A percentile compares a stretch with the other conserved stretches of the same genome.
phyloP scores from a whole-genome alignment of 2,329 filamentous ascomycete species.

The Stagonosporopsis chrysanthemi region DNA sequence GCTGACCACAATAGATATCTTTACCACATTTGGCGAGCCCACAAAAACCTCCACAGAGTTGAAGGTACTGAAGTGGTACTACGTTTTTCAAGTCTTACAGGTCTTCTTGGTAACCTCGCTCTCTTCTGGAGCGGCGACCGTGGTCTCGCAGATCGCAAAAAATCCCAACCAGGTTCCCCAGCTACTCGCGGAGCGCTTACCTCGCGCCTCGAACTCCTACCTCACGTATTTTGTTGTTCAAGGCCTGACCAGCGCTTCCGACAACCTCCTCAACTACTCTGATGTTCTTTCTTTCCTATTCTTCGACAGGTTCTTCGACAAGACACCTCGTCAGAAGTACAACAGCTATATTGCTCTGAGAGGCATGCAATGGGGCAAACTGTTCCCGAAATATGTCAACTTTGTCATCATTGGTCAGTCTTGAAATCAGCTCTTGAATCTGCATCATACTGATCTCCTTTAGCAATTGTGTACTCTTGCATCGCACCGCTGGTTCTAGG shows the following conservation, averaged over 20 bases:
- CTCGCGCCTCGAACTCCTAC: conserved; percentile 90
- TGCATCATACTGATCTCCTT: conserved; percentile 20
- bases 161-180: conserved; percentile 68
- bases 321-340: conserved; percentile 66
- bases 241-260: conserved; percentile 79
- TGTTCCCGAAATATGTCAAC: conserved; percentile 52
- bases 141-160: conserved; percentile 67
- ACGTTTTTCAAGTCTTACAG: conserved; percentile 87
- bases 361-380: conserved; percentile 50
- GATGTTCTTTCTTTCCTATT: conserved; percentile 78
- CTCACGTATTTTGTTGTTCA: conserved; percentile 95
- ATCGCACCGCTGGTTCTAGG: conserved; percentile 86
- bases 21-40: conserved; percentile 80
- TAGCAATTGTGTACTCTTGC: conserved; percentile 82
- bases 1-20: conserved; percentile 65
- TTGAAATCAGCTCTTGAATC: background rate
- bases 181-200: conserved; percentile 76
- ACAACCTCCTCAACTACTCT: conserved; percentile 74
- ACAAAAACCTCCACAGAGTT: conserved; percentile 82
- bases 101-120: conserved; percentile 89
- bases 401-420: conserved; percentile 51
- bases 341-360: conserved; percentile 42
- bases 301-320: conserved; percentile 76
- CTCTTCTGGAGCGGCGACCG: conserved; percentile 78
- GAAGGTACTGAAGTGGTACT: conserved; percentile 90